Conservation (phyloP, 257 asterid genomes). For the Ballota nigra region DNA sequence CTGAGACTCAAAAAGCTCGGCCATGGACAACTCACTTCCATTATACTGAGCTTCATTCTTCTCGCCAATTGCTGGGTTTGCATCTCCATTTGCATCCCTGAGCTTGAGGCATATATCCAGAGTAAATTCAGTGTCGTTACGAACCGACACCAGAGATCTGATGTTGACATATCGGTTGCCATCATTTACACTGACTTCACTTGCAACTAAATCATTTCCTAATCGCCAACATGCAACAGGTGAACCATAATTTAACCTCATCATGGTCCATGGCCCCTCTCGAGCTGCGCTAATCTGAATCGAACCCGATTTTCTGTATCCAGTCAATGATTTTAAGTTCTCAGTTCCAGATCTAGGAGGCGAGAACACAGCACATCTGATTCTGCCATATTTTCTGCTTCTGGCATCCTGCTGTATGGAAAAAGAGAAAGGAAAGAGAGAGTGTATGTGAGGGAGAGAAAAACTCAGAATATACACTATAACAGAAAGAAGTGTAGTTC, state of each 20-base stretch:
- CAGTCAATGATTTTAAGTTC: conserved; percentile 31
- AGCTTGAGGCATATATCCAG: conserved; percentile 71
- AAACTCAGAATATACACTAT: background rate
- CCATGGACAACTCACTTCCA: conserved; percentile 41
- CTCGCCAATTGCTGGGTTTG: conserved; percentile 27
- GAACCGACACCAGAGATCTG: conserved; percentile 87
- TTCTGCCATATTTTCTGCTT: conserved; percentile 44
- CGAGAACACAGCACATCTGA: conserved; percentile 61
- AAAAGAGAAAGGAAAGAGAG: conserved; percentile 8
- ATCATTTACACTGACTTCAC: conserved; percentile 80
- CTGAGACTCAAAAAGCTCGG: conserved; percentile 78
- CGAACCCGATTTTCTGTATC: conserved; percentile 51
- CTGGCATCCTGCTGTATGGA: conserved; percentile 48
- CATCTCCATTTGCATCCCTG: conserved; percentile 38
- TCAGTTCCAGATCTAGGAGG: conserved; percentile 49
- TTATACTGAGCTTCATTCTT: conserved; percentile 29
- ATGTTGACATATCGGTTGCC: conserved; percentile 71
- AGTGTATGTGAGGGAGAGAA: background rate
- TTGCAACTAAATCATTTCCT: conserved; percentile 77
- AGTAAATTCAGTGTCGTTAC: conserved; percentile 62
- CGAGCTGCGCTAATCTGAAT: conserved; percentile 81
- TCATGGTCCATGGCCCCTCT: conserved; percentile 91
- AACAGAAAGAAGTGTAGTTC: conserved; percentile 6
- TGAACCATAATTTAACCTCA: conserved; percentile 87
- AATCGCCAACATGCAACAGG: conserved; percentile 93